These are phyloP conservation scores for Colletotrichum siamense DNA, from an alignment of 2,329 filamentous ascomycete species.

Conservation along the genomic window DNA sequence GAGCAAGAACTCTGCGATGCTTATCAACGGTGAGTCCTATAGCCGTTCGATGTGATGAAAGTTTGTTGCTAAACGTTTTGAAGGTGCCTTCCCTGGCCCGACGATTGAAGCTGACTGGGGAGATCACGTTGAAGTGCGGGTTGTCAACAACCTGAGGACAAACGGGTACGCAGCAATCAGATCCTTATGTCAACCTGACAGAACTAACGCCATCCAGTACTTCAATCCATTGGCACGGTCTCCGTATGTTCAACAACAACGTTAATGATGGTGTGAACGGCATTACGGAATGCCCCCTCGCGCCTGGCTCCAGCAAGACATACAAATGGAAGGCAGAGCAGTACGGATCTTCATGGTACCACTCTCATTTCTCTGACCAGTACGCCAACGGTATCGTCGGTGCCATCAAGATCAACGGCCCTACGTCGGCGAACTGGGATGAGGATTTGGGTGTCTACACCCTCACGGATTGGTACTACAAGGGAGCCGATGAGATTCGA, in stretches of 20 bases:
- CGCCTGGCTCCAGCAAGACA: constrained; percentile 35
- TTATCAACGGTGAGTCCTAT: constrained; percentile 23
- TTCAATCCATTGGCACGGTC: constrained; percentile 56
- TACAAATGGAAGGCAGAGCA: constrained; percentile 44
- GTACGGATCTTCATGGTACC: constrained; percentile 47
- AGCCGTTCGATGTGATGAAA: background rate
- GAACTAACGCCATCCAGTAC: constrained; percentile 29
- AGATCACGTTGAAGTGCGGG: constrained; percentile 60
- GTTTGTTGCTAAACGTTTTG: background rate
- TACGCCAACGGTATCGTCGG: constrained; percentile 59
- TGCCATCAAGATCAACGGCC: constrained; percentile 55
- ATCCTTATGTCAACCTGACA: background rate
- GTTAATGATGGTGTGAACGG: constrained; percentile 53
- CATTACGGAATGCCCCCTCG: constrained; percentile 46
- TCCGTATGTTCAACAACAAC: constrained; percentile 48
- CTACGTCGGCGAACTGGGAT: constrained; percentile 55
- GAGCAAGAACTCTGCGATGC: constrained; percentile 25
- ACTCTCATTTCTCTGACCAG: constrained; percentile 56
- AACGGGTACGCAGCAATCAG: constrained; percentile 34
- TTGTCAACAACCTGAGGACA: constrained; percentile 67
- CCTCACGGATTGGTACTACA: constrained; percentile 59
- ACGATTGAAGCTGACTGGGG: constrained; percentile 59
- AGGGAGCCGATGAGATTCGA: constrained; percentile 33
- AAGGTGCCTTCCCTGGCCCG: constrained; percentile 38
- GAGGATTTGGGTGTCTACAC: constrained; percentile 63